Conservation (phyloP, 768 basidiomycete genomes). For the Podaxis pistillaris region DNA sequence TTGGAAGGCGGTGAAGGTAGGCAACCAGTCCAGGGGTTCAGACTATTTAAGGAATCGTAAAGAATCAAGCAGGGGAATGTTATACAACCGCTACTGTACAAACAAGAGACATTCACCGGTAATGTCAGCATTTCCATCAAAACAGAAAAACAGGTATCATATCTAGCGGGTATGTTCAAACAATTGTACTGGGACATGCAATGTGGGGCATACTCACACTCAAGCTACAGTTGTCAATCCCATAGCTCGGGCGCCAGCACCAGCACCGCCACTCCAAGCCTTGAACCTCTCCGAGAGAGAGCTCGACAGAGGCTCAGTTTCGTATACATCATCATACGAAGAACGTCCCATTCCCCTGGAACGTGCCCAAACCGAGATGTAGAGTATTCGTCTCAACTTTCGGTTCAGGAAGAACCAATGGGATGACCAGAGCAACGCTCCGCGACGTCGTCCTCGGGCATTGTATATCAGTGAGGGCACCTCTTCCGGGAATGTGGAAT, state of each 20-base stretch:
- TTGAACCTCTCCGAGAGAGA: conserved; percentile 60
- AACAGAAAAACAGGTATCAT: conserved; percentile 9
- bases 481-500: conserved; percentile 35
- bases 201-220: conserved; percentile 8
- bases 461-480: conserved; percentile 36
- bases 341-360: conserved; percentile 53
- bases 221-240: conserved; percentile 40
- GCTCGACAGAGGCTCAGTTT: conserved; percentile 30
- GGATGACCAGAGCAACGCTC: conserved; percentile 90
- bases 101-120: conserved; percentile 2
- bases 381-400: conserved; percentile 88
- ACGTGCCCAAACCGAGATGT: conserved; percentile 89
- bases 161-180: conserved; percentile 14
- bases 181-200: not conserved
- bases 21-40: not conserved
- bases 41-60: not conserved
- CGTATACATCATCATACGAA: conserved; percentile 44
- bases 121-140: conserved; percentile 4
- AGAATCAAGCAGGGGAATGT: not conserved
- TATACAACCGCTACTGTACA: conserved; percentile 8
- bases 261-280: conserved; percentile 76
- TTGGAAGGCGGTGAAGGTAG: conserved; percentile 1
- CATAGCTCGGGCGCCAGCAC: conserved; percentile 82
- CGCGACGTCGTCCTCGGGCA: conserved; percentile 57
- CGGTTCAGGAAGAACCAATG: conserved; percentile 97